Evolutionary conservation across 2,329 filamentous ascomycete genomes (phyloP).

Genomic region (Tolypocladium paradoxum): DNA sequence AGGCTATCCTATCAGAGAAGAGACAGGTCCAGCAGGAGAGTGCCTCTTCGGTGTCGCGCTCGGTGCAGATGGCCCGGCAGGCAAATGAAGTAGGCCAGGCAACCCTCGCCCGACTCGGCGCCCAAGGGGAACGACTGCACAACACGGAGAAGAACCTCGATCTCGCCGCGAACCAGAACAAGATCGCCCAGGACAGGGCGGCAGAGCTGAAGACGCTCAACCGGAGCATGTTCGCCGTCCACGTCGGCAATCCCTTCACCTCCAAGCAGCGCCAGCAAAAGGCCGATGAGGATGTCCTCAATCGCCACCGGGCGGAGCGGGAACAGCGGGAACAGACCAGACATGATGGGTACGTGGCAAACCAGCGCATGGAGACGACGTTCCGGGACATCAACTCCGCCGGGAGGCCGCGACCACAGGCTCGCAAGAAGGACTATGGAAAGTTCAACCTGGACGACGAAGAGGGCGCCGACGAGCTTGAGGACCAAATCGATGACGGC

Average conservation of each 20-base stretch:
- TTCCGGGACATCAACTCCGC: conserved; percentile 30
- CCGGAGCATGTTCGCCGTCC: conserved; percentile 80
- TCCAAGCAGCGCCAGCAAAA: conserved; percentile 51
- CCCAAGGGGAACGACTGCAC: conserved; percentile 70
- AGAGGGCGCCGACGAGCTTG: conserved; percentile 37
- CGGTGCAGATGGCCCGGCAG: conserved; percentile 32
- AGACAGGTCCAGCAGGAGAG: conserved; percentile 71
- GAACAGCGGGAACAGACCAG: conserved; percentile 55
- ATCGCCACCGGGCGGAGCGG: conserved; percentile 55
- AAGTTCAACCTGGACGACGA: conserved; percentile 74
- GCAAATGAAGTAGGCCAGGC: conserved; percentile 49
- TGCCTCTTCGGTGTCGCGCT: conserved; percentile 26
- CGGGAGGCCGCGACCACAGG: conserved; percentile 16
- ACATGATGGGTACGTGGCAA: conserved; percentile 35
- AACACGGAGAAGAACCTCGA: conserved; percentile 79
- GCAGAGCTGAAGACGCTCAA: conserved; percentile 78
- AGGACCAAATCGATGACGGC: conserved; percentile 44
- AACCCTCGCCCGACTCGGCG: conserved; percentile 62
- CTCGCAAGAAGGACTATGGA: conserved; percentile 29
- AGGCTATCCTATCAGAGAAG: conserved; percentile 40
- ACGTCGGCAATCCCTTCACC: conserved; percentile 70
- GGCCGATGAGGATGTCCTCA: conserved; percentile 58
- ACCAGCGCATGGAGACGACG: conserved; percentile 41
- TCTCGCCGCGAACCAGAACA: conserved; percentile 64
- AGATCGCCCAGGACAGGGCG: conserved; percentile 67